Conservation (phyloP, 2,329 filamentous ascomycete genomes). For the Talaromyces piceae region DNA sequence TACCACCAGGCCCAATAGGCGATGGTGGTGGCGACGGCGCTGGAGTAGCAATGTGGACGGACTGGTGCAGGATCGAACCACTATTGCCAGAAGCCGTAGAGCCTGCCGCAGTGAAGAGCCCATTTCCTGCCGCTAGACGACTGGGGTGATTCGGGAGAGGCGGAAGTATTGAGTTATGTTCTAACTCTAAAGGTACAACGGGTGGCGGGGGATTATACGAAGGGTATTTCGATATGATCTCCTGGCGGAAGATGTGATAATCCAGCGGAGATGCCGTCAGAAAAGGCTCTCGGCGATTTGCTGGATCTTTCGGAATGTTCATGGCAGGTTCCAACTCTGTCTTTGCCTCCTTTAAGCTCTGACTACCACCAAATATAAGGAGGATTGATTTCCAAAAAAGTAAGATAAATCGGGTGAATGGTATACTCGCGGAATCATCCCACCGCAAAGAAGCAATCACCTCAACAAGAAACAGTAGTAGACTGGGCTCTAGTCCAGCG, state of each 20-base stretch:
- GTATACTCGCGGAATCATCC: conserved; percentile 51
- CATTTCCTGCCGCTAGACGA: conserved; percentile 52
- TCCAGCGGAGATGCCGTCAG: conserved; percentile 92
- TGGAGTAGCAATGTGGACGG: conserved; percentile 97
- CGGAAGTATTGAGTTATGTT: conserved; percentile 84
- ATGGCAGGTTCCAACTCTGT: conserved; percentile 51
- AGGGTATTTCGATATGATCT: conserved; percentile 96
- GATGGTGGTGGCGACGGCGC: conserved; percentile 93
- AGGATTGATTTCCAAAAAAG: conserved; percentile 89
- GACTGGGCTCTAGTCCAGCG: conserved; percentile 53
- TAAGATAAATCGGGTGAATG: conserved; percentile 58
- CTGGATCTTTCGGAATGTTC: conserved; percentile 38
- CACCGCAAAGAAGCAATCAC: conserved; percentile 62
- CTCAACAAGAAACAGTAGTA: conserved; percentile 66
- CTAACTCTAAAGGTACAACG: conserved; percentile 74
- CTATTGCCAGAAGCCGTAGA: conserved; percentile 39
- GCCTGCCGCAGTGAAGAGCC: conserved; percentile 52
- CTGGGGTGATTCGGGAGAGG: conserved; percentile 69
- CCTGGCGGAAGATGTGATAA: conserved; percentile 92
- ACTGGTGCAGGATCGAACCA: conserved; percentile 81
- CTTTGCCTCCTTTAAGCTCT: conserved; percentile 68
- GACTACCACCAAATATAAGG: conserved; percentile 72
- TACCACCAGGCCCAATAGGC: conserved; percentile 72
- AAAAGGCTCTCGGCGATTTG: conserved; percentile 59
- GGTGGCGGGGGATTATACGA: conserved; percentile 86